Evolutionary conservation across 75 land plant species (phyloP), one percentile per base, ranked within the genome.

Genomic region (Chamaecyparis obtusa): DNA sequence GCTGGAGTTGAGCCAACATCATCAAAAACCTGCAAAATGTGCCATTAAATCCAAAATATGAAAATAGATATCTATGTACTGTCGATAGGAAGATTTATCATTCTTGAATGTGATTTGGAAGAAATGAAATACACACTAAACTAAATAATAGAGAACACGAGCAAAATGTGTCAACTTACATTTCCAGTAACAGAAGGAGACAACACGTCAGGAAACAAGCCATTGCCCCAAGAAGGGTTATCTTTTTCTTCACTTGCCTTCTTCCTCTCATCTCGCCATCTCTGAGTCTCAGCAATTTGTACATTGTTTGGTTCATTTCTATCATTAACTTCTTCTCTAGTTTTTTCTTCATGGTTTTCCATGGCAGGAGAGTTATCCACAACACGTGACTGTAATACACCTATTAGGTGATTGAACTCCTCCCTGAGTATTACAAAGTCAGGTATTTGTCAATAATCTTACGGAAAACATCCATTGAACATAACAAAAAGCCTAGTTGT

Each of bases 1-100:
- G 85, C 85, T 36, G 85, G 85, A 30, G 85, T 55, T 33, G 85
- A 51, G 9, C 85, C 85, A 1, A 41, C 85, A 49, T 84, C 85
- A 55, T 84, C 85, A 55, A 33, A 54, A 84, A 84, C 17, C 85
- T 84, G 64, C 37, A 55, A 84, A 4, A n/a, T 30, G 17, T 83
- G 32, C 55, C 48, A 79, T 79, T 33, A 72, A 10, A 72, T 72
- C 36, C 15, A 14, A 72, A 2, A 72, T 6, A 33, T 30, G 10
- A 30, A 71, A 72, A 21, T 24, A 0, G 14, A 81, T 44, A 41
- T 24, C 1, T 72, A 72, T 72, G 4, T 33, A 33, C 33, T 30
- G 36, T 72, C 36, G 1, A 32, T 72, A 32, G 2, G 36, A 72
- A 32, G 15, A 33, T 72, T 72, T 33, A 72, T 9, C 76, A 33